Evolutionary conservation across 2,329 filamentous ascomycete species (phyloP), one percentile per base, ranked within the genome.

Genomic region (Botrytis elliptica): DNA sequence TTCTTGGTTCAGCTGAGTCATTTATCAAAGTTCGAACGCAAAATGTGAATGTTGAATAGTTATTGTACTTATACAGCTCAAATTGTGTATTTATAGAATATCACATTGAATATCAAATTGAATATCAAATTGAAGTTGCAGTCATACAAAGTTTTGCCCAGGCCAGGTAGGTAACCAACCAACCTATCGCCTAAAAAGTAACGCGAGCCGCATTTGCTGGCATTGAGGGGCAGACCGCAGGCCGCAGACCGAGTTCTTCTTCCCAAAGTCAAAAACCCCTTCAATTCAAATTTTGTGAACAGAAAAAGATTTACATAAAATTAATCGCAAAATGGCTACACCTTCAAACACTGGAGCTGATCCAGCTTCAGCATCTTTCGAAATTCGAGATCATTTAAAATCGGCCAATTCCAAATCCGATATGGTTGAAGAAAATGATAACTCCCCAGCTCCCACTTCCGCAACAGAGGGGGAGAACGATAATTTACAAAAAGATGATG

Each of bases 401-500:
- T 72, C 70, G 36, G 20, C 66, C 40, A 75, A 74, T 67, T 70
- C 74, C 46, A 74, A 76, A 65, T 29, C 75, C 69, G 76, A 78
- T 74, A 70, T 65, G 70, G 76, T 77, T 71, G 76, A 77, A 72
- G 74, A 78, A 75, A 78, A 78, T 76, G 76, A 79, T 66, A 72
- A 79, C 72, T 73, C 77, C 75, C 76, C 79, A 77, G 77, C 79
- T 72, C 75, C 74, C 57, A 77, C 72, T 65, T 71, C 76, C 72
- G 71, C 71, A 44, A 40, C 60, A 29, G 77, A 78, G n/a, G 70
- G 68, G 42, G 76, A 78, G 33, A 64, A 70, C 55, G 74, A 77
- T 49, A 72, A 75, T 10, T 65, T 60, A 59, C 70, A 77, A 40
- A 78, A 77, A 40, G 89, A 91, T 77, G 89, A 91, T 80, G 87